A percentile compares a stretch with the other conserved stretches of the same genome.
phyloP scores from a whole-genome alignment of 2,329 filamentous ascomycete genomes.

The Colletotrichum tropicale region DNA sequence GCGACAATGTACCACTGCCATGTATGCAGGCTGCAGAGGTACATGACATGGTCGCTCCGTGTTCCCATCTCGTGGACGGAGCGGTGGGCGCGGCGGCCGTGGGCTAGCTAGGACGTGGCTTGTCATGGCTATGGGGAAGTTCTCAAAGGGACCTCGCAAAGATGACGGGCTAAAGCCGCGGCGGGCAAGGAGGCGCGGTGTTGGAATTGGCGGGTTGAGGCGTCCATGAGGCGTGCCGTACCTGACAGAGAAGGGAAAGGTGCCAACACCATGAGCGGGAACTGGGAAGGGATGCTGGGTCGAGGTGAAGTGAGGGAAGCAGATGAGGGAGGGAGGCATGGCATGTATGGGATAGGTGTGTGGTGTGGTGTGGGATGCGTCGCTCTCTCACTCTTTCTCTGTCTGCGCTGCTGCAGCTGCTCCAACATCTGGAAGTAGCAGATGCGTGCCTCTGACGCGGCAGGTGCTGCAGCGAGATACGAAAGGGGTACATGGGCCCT shows the following conservation, averaged over 20 bases:
- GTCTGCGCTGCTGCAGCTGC: neutral
- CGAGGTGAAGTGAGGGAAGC: constrained; percentile 6
- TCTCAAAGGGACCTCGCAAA: constrained; percentile 7
- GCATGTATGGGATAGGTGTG: neutral
- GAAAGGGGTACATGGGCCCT: neutral
- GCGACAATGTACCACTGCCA: neutral
- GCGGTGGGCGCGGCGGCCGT: neutral
- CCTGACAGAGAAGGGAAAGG: constrained; percentile 15
- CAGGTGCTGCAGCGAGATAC: neutral
- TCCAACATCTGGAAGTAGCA: neutral
- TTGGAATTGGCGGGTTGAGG: constrained; percentile 3
- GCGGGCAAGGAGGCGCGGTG: neutral
- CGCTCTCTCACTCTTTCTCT: neutral
- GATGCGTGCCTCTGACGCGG: neutral
- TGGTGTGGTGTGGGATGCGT: neutral
- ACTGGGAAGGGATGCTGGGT: constrained; percentile 14
- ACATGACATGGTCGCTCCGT: neutral
- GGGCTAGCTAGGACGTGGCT: neutral
- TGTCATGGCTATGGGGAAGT: neutral
- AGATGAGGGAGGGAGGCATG: constrained; percentile 8
- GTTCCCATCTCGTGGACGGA: neutral
- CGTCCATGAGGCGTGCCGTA: constrained; percentile 14
- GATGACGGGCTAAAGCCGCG: constrained; percentile 4
- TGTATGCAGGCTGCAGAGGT: neutral
- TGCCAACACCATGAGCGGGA: constrained; percentile 5